Evolutionary conservation across 805 yeast genomes (phyloP).

Genomic region (Ogataea naganishii): DNA sequence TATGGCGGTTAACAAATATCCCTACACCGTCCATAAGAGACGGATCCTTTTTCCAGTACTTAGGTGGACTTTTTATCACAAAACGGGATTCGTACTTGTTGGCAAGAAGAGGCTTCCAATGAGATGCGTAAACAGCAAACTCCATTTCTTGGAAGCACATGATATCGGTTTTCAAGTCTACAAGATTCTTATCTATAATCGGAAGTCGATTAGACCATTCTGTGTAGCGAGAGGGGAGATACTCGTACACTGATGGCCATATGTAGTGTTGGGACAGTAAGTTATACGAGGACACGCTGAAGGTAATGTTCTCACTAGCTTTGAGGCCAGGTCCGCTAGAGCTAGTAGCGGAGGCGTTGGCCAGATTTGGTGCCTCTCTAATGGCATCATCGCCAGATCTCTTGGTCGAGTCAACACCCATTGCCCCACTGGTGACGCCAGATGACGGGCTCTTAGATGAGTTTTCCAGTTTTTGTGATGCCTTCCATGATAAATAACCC

Average conservation of each 20-base stretch:
- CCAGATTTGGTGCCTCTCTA: no score
- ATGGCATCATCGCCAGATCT: no score
- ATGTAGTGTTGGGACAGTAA: constrained; percentile 36
- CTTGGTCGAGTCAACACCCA: no score
- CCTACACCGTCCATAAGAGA: constrained; percentile 55
- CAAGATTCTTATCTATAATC: constrained; percentile 31
- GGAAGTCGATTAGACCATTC: constrained; percentile 42
- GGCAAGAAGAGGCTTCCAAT: constrained; percentile 17
- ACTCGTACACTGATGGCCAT: constrained; percentile 49
- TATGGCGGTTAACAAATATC: constrained; percentile 38
- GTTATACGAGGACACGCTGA: constrained; percentile 26
- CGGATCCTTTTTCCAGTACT: constrained; percentile 39
- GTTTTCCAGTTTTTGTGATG: no score
- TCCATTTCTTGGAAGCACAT: constrained; percentile 56
- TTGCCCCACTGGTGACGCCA: no score
- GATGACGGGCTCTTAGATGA: no score
- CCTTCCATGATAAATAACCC: no score
- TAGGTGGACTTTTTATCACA: constrained; percentile 41
- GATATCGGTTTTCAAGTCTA: constrained; percentile 35
- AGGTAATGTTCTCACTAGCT: constrained; percentile 5
- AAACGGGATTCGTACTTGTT: constrained; percentile 37
- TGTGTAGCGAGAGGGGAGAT: constrained; percentile 36
- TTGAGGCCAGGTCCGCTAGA: no score
- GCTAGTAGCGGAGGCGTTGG: no score
- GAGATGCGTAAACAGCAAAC: constrained; percentile 26